Base-by-base conservation (phyloP, 768 basidiomycete genomes). In the Cystofilobasidium capitatum region DNA sequence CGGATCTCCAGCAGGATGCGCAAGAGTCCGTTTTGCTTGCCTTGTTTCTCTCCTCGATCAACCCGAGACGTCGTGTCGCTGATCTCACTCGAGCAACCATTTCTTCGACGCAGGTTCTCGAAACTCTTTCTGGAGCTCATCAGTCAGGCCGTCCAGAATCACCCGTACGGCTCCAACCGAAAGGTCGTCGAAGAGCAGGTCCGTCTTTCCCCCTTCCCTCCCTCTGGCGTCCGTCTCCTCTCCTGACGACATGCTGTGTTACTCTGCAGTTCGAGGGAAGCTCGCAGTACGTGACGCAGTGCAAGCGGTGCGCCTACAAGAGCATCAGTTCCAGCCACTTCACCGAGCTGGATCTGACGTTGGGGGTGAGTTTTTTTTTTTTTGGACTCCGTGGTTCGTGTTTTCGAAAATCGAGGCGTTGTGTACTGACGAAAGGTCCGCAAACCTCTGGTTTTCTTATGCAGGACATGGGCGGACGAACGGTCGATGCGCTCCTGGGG, bases 101-200 rank as follows among this genome's bases (percentile, higher is more conserved):
- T 42, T 44, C 26, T 55, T n/a, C 51, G 35, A 58, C 33, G 0
- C 74, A 93, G 91, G 74, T 94, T 97, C 75, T 91, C 90, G 2
- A 97, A 97, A 73, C 82, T 97, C 22, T 94, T 97, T 77, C 88
- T 97, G 83, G 85, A 85, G 16, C 87, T 91, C 73, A 81, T 97
- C 39, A 89, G 90, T 70, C 81, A 80, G 9, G 90, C 96, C 77
- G 96, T 96, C 76, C 82, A 84, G 77, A 90, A 88, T 74, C 91
- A 96, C 73, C 78, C 81, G 1, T 79, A 82, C 51, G 82, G 83
- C 7, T 77, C 79, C 12, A 79, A 93, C 22, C 83, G 81, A 71
- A 83, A 84, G 2, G 81, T 96, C 14, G 80, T 97, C 65, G 81
- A 84, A 7, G 82, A 86, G 71, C 88, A 91, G 79, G 89, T 86